Evolutionary conservation across 2,329 filamentous ascomycete species (phyloP), one percentile per base, ranked within the genome.

Genomic region (Alternaria incomplexa): DNA sequence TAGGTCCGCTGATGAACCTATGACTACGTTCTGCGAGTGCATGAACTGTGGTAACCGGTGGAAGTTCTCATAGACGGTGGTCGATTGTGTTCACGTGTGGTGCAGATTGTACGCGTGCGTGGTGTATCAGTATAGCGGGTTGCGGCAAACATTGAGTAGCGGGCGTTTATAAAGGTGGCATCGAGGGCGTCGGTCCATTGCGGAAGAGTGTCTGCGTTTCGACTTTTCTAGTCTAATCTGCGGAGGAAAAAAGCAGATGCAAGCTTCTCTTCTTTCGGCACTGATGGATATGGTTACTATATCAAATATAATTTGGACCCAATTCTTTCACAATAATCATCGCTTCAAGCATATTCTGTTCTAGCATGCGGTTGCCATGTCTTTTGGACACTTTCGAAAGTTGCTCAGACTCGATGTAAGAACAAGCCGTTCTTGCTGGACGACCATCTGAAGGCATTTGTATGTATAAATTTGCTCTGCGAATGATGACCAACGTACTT

Each of bases 1-100:
- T 15, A 88, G 96, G 68, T 92, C 89, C 83, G 96, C 96, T 69
- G 96, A 99, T 87, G 96, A 98, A 83, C 95, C 95, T 69, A 85
- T 86, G 83, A 86, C 85, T 48, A 86, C 85, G 0, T 86, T 86
- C 72, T 86, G 84, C 75, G 83, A 85, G 77, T 86, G 84, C 75
- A 83, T 81, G 68, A 80, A 83, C 63, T 86, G 84, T 64, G 84
- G 83, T 5, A 81, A 85, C 66, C 75, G 82, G 61, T 86, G 84
- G 84, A 86, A 86, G 73, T 80, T 80, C 62, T 80, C 77, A 47
- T 80, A 70, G 63, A 30, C 10, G 5, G 26, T 9, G 22, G 15
- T 52, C 5, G 30, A 12, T 36, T 10, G 28, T 20, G 15, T 44
- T 40, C n/a, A 40, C 36, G 45, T 9, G 43, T 46, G 32, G 45